Evolutionary conservation across 1,284 basidiomycete species (phyloP).

Genomic region (Rhizoctonia solani): DNA sequence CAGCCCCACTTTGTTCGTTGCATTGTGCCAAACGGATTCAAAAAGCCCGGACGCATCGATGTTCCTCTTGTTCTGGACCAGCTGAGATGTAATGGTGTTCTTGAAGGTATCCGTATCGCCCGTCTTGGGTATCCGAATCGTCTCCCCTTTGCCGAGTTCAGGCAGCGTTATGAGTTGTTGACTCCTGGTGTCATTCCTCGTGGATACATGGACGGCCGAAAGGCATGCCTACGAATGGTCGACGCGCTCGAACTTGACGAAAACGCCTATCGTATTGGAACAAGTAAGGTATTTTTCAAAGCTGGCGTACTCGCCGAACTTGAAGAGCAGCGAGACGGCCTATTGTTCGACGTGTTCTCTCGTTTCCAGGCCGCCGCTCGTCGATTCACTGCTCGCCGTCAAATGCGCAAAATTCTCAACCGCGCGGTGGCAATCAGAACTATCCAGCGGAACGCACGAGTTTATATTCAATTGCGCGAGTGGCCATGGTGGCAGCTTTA

Average conservation of each 20-base stretch:
- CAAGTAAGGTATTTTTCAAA: slow-evolving; percentile 99
- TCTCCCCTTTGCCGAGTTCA: slow-evolving; percentile 95
- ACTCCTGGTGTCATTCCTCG: slow-evolving; percentile 90
- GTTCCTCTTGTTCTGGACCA: slow-evolving; percentile 96
- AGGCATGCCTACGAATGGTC: slow-evolving; percentile 93
- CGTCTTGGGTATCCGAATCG: slow-evolving; percentile 97
- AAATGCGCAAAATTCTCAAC: slow-evolving; percentile 95
- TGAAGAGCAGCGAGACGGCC: slow-evolving; percentile 87
- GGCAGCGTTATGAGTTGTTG: slow-evolving; percentile 94
- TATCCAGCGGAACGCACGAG: slow-evolving; percentile 91
- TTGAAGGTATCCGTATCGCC: slow-evolving; percentile 98
- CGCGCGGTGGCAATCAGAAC: slow-evolving; percentile 89
- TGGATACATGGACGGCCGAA: slow-evolving; percentile 96
- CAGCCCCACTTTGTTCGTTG: slow-evolving; percentile 99
- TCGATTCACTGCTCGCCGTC: slow-evolving; percentile 84
- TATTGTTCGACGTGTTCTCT: slow-evolving; percentile 89
- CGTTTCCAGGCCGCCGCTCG: slow-evolving; percentile 84
- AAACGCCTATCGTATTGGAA: slow-evolving; percentile 86
- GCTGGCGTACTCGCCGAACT: slow-evolving; percentile 98
- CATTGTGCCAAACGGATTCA: slow-evolving; percentile 93
- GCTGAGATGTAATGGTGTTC: slow-evolving; percentile 96
- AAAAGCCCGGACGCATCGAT: slow-evolving; percentile 91
- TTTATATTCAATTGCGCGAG: slow-evolving; percentile 86
- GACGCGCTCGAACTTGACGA: slow-evolving; percentile 87
- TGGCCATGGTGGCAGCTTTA: slow-evolving; percentile 99